phyloP scores from a whole-genome alignment of 352 stramenopile species.

The Phytophthora uliginosa region DNA sequence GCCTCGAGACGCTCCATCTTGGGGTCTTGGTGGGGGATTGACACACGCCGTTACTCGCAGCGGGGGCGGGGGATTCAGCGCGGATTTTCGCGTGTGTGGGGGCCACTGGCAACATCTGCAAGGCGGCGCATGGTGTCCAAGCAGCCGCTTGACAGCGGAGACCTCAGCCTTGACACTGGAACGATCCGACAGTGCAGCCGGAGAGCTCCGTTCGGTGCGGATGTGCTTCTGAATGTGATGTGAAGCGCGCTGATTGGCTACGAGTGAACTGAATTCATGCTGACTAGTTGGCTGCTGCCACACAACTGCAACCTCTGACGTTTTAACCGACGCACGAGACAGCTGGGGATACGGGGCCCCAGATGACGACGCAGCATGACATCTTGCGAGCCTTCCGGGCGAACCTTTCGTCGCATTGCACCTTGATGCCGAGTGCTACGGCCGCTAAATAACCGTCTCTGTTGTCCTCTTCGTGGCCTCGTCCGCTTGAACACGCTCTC shows the following conservation, averaged over 20 bases:
- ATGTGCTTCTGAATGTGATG: conserved; percentile 13
- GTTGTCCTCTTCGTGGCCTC: too few species aligned
- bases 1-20: conserved; percentile 20
- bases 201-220: conserved; percentile 1
- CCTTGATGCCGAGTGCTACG: neutral
- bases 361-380: neutral
- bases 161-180: conserved; percentile 4
- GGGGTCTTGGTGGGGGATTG: conserved; percentile 3
- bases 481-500: neutral
- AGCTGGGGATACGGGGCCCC: too few species aligned
- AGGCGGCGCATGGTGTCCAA: neutral
- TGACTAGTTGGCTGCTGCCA: conserved; percentile 25
- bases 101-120: conserved; percentile 20
- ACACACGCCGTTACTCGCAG: conserved; percentile 14
- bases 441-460: too few species aligned
- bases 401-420: neutral
- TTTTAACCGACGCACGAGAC: neutral
- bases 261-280: conserved; percentile 1
- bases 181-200: conserved; percentile 1
- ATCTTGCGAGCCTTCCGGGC: neutral
- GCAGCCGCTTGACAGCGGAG: conserved; percentile 5
- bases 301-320: conserved; percentile 21
- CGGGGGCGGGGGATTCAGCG: conserved; percentile 17
- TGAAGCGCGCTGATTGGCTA: conserved; percentile 14
- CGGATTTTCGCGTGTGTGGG: conserved; percentile 26